A percentile compares a stretch with the other conserved stretches of the same genome.
Conservation (phyloP, 1,139 yeast genomes). For the Scheffersomyces cryptocercus region DNA sequence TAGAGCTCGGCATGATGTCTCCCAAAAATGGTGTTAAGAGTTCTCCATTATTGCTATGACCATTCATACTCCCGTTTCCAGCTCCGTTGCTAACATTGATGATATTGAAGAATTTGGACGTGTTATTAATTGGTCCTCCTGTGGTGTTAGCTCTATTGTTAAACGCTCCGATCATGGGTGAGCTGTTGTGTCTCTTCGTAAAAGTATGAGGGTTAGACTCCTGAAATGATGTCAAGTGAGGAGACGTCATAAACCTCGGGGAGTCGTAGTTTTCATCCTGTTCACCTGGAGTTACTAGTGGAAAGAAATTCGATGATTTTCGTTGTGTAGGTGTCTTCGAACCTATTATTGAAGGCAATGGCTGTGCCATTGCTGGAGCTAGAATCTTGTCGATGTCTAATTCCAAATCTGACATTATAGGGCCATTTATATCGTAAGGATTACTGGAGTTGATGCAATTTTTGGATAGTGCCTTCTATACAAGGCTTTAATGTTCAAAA, state of each 20-base stretch:
- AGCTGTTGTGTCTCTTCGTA: slow-evolving; percentile 11
- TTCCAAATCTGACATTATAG: background rate
- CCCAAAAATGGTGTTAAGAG: background rate
- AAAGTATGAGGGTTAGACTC: background rate
- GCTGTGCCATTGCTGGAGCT: background rate
- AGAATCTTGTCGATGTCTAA: background rate
- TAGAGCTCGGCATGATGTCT: background rate
- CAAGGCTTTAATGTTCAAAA: too few species aligned
- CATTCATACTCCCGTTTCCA: background rate
- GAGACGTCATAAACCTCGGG: too few species aligned
- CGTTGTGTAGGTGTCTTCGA: slow-evolving; percentile 6
- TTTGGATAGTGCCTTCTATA: too few species aligned
- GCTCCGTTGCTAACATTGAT: background rate
- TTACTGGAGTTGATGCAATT: too few species aligned
- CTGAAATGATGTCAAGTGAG: too few species aligned
- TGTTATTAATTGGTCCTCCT: background rate
- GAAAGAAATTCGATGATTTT: slow-evolving; percentile 19
- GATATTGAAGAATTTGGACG: slow-evolving; percentile 5
- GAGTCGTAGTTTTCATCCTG: too few species aligned
- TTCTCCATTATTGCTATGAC: background rate
- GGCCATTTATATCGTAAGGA: too few species aligned
- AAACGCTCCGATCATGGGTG: slow-evolving; percentile 13
- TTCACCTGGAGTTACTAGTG: slow-evolving; percentile 2
- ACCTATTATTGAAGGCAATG: background rate
- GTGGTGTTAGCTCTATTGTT: slow-evolving; percentile 1